Base-by-base conservation (phyloP, 768 basidiomycete species). In the Galerina marginata region DNA sequence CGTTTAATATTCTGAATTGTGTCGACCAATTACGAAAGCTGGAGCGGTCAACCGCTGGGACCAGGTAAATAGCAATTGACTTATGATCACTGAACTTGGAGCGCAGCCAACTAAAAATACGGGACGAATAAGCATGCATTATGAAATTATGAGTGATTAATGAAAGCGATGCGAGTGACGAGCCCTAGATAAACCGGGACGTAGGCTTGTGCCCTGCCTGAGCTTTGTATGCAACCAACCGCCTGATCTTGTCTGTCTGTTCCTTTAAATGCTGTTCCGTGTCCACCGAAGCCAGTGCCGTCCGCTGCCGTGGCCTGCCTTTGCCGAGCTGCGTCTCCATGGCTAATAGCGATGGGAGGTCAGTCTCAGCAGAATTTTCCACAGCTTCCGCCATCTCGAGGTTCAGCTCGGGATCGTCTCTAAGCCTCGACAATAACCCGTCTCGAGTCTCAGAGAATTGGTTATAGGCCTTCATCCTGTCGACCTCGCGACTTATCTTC, bases 401-500 rank as follows among this genome's bases (percentile, higher is more conserved):
- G 0, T 38, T 15, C 14, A 53, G 51, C 38, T 61, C 47, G 0
- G 54, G 36, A 26, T 57, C 55, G 2, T 51, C 40, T n/a, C 51
- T 44, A 1, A 61, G n/a, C 15, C 54, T 51, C 1, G 14, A 43
- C 12, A 61, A 25, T 3, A 61, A 44, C 0, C 42, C 25, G n/a
- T 57, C 55, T 9, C 60, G 48, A 11, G n/a, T 36, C 6, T 12
- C 43, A 12, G 40, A 29, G 44, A 45, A 53, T 9, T n/a, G 9
- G 9, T 52, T 39, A 55, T 61, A 61, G 3, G 40, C 73, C 55
- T 71, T 70, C 74, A 82, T 65, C 73, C 72, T 75, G 59, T 60
- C 64, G 16, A 83, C 68, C 40, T 84, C 82, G 50, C 71, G 71
- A 58, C 71, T 66, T 3, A 88, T 77, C 68, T 83, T 84, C 56